Percentiles rank a stretch among this genome's conserved stretches.
Evolutionary conservation across 306 rosid genomes (phyloP).

Genomic region (Cucurbita pepo): DNA sequence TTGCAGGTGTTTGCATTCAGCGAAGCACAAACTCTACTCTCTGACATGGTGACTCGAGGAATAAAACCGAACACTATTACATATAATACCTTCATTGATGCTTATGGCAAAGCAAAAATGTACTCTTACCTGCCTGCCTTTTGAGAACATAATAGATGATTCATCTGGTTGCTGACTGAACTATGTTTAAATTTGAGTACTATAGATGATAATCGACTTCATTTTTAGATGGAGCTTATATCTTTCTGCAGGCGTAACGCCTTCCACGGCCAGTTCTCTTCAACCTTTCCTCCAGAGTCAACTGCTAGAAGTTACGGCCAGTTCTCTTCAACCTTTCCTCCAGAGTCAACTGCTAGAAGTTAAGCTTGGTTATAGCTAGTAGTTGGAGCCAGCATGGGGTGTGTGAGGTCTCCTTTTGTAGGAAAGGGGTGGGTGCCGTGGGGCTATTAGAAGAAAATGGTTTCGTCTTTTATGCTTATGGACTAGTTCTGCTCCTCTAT

Average conservation of each 20-base stretch:
- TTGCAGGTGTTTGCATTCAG: conserved; percentile 57
- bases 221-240: neutral
- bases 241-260: neutral
- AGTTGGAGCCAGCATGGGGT: neutral
- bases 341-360: neutral
- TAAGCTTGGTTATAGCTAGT: neutral
- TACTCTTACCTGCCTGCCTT: conserved; percentile 19
- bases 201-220: neutral
- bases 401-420: neutral
- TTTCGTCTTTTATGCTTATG: neutral
- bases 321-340: neutral
- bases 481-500: neutral
- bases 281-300: neutral
- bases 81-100: conserved; percentile 72
- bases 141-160: conserved; percentile 7
- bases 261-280: neutral
- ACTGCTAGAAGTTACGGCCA: neutral
- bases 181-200: neutral
- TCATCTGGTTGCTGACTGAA: conserved; percentile 20
- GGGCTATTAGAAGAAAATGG: neutral
- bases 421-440: neutral
- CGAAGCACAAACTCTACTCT: conserved; percentile 54
- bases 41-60: conserved; percentile 56
- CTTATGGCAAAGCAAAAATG: conserved; percentile 84
- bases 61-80: conserved; percentile 77